Percentiles rank a stretch among this genome's conserved stretches.
Conservation (phyloP, 148 eudicot species). For the Nyssa sinensis region DNA sequence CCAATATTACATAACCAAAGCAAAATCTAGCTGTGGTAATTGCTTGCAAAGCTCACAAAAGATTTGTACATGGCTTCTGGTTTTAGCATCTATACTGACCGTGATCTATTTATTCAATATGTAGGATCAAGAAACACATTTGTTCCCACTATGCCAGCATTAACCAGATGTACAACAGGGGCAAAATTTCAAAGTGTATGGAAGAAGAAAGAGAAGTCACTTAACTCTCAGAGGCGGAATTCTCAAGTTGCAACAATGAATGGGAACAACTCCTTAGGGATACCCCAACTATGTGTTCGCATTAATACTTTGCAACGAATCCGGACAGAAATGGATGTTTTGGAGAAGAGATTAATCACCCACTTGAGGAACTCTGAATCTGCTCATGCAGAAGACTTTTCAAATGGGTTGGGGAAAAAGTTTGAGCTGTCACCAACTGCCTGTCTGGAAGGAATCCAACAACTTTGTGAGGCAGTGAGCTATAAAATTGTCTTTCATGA, state of each 20-base stretch:
- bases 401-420: slow-evolving; percentile 57
- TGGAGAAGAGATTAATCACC: slow-evolving; percentile 85
- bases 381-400: slow-evolving; percentile 70
- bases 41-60: slow-evolving; percentile 9
- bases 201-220: slow-evolving; percentile 81
- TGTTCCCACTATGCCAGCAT: slow-evolving; percentile 86
- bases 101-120: slow-evolving; percentile 14
- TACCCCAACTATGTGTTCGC: slow-evolving; percentile 73
- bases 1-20: slow-evolving; percentile 73
- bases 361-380: slow-evolving; percentile 87
- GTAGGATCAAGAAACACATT: slow-evolving; percentile 82
- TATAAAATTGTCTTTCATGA: slow-evolving; percentile 75
- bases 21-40: slow-evolving; percentile 93
- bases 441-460: slow-evolving; percentile 83
- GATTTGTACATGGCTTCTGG: background rate
- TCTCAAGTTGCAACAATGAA: slow-evolving; percentile 67
- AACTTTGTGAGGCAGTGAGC: slow-evolving; percentile 61
- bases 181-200: slow-evolving; percentile 65
- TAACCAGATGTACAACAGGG: slow-evolving; percentile 78
- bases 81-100: background rate
- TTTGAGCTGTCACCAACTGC: slow-evolving; percentile 75
- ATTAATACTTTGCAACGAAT: slow-evolving; percentile 72
- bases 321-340: slow-evolving; percentile 57
- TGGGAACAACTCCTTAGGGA: slow-evolving; percentile 53
- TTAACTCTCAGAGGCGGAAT: slow-evolving; percentile 56